Conservation (phyloP, 257 asterid genomes). For the Solanum piurae region DNA sequence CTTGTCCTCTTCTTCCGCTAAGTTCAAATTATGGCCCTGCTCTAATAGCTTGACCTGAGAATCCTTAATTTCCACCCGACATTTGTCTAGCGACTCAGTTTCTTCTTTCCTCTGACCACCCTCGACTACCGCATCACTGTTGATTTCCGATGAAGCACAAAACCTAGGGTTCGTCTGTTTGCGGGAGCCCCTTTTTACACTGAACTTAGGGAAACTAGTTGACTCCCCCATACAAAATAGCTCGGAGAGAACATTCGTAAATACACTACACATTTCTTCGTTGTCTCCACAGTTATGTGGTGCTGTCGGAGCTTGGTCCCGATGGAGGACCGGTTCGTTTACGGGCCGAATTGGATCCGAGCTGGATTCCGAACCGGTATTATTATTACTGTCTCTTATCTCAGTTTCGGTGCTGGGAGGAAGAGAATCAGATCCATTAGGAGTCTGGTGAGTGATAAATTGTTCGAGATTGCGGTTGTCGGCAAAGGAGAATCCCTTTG, state of each 20-base stretch:
- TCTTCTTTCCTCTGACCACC: conserved; percentile 13
- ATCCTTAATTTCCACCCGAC: conserved; percentile 32
- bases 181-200: conserved; percentile 36
- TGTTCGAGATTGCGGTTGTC: conserved; percentile 42
- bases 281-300: conserved; percentile 14
- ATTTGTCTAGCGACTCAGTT: conserved; percentile 7
- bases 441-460: conserved; percentile 26
- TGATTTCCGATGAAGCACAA: conserved; percentile 12
- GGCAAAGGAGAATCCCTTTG: conserved; percentile 58
- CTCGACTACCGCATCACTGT: conserved; percentile 10
- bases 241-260: conserved; percentile 56
- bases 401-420: not conserved
- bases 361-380: not conserved
- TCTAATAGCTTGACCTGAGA: conserved; percentile 5
- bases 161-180: conserved; percentile 69
- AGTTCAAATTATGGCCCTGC: conserved; percentile 6
- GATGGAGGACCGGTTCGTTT: not conserved
- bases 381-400: not conserved
- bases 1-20: conserved; percentile 24
- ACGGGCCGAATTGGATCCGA: conserved; percentile 5
- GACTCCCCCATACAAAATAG: conserved; percentile 64
- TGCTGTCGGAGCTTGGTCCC: not conserved
- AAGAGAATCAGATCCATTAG: conserved; percentile 12
- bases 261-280: conserved; percentile 12
- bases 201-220: conserved; percentile 5